These are phyloP conservation scores for Centrapalus pauciflorus DNA, from an alignment of 129 eudicot species.

Conservation along the genomic window DNA sequence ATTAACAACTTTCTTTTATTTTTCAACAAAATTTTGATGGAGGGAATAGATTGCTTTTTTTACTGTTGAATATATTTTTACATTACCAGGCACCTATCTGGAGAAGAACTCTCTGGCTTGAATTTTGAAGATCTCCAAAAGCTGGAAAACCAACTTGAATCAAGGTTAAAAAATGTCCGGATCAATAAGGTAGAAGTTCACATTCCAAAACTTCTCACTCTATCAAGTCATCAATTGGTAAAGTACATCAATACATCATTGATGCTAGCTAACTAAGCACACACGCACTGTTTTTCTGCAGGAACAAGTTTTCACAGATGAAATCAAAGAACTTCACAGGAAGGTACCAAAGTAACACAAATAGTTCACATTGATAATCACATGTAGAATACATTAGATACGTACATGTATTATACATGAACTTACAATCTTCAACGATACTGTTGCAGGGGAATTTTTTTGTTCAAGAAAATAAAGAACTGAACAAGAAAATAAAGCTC, in stretches of 20 bases:
- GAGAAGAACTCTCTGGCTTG: conserved; percentile 54
- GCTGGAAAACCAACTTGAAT: conserved; percentile 45
- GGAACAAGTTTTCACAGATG: conserved; percentile 37
- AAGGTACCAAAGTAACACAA: conserved; percentile 22
- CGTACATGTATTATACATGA: neutral
- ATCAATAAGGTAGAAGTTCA: conserved; percentile 35
- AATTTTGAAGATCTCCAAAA: conserved; percentile 38
- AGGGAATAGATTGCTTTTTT: too few relatives aligned
- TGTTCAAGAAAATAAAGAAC: conserved; percentile 56
- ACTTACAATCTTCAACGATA: neutral
- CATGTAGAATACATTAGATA: too few relatives aligned
- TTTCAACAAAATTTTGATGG: too few relatives aligned
- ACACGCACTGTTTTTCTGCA: conserved; percentile 22
- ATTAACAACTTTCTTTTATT: too few relatives aligned
- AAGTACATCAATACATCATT: neutral
- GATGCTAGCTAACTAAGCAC: conserved; percentile 2
- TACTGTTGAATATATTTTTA: neutral
- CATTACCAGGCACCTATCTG: conserved; percentile 45
- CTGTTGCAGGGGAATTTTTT: conserved; percentile 45
- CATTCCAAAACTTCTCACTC: neutral
- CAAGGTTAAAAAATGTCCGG: conserved; percentile 41
- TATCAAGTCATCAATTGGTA: neutral
- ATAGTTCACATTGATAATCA: too few relatives aligned
- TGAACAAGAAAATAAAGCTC: conserved; percentile 39
- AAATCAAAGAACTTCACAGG: conserved; percentile 42